Conservation (phyloP, 1,284 basidiomycete species). For the Cutaneotrichosporon sp. region DNA sequence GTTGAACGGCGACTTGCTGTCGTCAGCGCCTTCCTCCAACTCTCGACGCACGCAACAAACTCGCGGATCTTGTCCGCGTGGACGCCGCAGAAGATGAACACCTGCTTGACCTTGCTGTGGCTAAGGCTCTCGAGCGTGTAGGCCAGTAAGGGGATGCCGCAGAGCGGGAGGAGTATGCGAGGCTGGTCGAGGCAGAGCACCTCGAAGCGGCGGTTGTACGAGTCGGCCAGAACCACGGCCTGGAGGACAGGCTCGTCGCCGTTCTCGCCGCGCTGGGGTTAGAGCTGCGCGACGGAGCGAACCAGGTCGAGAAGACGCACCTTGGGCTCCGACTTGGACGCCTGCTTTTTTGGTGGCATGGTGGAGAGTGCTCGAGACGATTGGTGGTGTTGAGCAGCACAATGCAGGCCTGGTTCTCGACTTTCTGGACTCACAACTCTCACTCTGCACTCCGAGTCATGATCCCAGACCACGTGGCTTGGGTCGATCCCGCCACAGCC, state of each 20-base stretch:
- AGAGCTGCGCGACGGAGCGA: conserved; percentile 9
- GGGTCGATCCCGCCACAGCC: not conserved
- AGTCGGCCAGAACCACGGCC: conserved; percentile 91
- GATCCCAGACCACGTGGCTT: conserved; percentile 3
- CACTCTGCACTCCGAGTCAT: not conserved
- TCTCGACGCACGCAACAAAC: conserved; percentile 56
- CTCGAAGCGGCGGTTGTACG: conserved; percentile 88
- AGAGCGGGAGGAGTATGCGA: conserved; percentile 85
- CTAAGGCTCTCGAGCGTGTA: conserved; percentile 96
- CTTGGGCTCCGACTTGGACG: conserved; percentile 36
- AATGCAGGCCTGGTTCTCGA: not conserved
- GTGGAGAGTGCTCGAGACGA: not conserved
- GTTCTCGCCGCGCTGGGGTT: conserved; percentile 42
- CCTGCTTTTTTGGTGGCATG: conserved; percentile 50
- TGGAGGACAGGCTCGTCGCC: conserved; percentile 78
- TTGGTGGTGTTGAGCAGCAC: not conserved
- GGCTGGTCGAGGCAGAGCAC: conserved; percentile 82
- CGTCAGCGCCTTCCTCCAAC: not conserved
- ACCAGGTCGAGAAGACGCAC: not conserved
- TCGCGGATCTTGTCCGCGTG: conserved; percentile 79
- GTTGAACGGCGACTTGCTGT: conserved; percentile 25
- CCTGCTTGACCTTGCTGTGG: conserved; percentile 89
- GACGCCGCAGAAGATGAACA: conserved; percentile 89
- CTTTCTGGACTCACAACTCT: not conserved
- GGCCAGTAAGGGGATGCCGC: conserved; percentile 87